Evolutionary conservation across 2,329 filamentous ascomycete genomes (phyloP).

Genomic region (Aspergillus pseudoglaucus): DNA sequence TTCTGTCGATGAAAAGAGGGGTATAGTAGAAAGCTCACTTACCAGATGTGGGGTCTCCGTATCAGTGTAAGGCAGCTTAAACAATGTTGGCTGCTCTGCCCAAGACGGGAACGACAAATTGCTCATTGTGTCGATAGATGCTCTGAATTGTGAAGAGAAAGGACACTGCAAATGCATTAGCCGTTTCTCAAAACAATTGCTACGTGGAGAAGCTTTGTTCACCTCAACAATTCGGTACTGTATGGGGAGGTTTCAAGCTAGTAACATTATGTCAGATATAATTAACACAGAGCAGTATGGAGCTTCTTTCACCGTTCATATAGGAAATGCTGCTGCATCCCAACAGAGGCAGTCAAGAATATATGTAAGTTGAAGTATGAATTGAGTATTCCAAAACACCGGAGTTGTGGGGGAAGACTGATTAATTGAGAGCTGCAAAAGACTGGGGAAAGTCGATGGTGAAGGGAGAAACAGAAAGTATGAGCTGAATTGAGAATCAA

Average conservation of each 20-base stretch:
- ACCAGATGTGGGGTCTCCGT: slow-evolving; percentile 24
- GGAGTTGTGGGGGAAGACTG: background rate
- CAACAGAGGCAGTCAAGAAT: background rate
- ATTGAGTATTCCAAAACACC: background rate
- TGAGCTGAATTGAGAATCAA: background rate
- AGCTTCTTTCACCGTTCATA: background rate
- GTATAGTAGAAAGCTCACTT: slow-evolving; percentile 4
- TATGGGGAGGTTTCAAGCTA: background rate
- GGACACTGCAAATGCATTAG: background rate
- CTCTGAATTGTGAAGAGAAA: slow-evolving; percentile 1
- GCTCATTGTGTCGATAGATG: slow-evolving; percentile 18
- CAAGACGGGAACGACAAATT: slow-evolving; percentile 22
- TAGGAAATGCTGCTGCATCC: background rate
- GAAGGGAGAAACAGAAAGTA: background rate
- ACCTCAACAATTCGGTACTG: background rate
- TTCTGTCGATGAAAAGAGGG: background rate
- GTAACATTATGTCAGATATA: slow-evolving; percentile 7
- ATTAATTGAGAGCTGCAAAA: background rate
- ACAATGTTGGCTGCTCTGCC: slow-evolving; percentile 25
- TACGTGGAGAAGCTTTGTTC: background rate
- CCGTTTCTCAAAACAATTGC: background rate
- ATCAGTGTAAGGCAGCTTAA: slow-evolving; percentile 26
- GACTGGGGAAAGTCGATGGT: no score
- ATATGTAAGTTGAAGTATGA: background rate
- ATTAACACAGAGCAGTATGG: slow-evolving; percentile 1